Base-by-base conservation (phyloP, 108 stramenopile species). In the Nitzschia inconspicua region DNA sequence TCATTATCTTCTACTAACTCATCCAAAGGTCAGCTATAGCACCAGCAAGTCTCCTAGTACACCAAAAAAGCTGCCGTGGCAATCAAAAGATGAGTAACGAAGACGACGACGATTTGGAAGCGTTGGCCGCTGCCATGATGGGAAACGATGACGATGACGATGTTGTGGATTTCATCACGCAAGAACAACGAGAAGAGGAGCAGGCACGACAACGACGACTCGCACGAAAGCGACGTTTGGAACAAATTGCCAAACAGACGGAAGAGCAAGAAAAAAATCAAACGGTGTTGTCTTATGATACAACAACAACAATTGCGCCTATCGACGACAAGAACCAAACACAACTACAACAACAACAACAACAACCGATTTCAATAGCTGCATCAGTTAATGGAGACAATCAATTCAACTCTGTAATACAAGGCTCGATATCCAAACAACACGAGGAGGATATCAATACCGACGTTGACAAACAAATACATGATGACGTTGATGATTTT, bases 161-260 rank as follows among this genome's bases (percentile, higher is more conserved):
- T n/a, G 36, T 64, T 35, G 4, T 70, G 44, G 47, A 59, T 25
- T 70, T 70, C 37, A 25, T 65, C 35, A 60, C 46, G 11, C 66
- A 77, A 59, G 75, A 78, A 53, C 66, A 80, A 35, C 32, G 65
- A 3, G 76, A 80, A 51, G 84, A 79, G 39, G 36, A 71, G 41
- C 18, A 41, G 47, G 80, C 80, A 25, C 13, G 24, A 54, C 48
- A 51, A 64, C 24, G 66, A 9, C 34, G 57, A 26, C 24, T 56
- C 14, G 40, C 8, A 41, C 32, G 69, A 36, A 63, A 63, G 39
- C 32, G 65, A 56, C 39, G 59, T 53, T 10, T 69, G 22, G 19
- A 65, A 43, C 0, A 47, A 26, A n/a, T 16, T 53, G 70, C 43
- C 55, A 37, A 70, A 78, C 28, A 22, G 65, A 2, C 66, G 76